These are phyloP conservation scores for Plasmodium cynomolgi DNA, from an alignment of 169 alveolate species.

Conservation along the genomic window DNA sequence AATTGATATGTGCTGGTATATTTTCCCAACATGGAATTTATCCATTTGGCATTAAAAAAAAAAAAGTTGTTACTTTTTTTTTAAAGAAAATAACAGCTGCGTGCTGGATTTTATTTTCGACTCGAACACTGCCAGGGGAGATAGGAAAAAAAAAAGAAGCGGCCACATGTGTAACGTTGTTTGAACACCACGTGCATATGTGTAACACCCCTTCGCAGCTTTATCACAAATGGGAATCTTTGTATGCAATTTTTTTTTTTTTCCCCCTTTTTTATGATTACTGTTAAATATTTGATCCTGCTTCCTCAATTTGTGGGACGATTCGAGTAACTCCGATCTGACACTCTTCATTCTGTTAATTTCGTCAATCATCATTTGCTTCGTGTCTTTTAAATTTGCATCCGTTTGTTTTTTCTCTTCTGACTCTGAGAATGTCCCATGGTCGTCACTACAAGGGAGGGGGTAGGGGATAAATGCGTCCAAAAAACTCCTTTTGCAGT, in stretches of 20 bases:
- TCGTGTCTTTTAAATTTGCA: slow-evolving; percentile 66
- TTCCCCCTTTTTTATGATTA: background rate
- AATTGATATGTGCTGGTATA: background rate
- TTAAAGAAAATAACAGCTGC: slow-evolving; percentile 43
- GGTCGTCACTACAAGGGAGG: background rate
- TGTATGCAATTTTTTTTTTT: background rate
- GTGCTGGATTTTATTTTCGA: slow-evolving; percentile 56
- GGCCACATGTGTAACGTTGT: background rate
- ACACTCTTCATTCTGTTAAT: slow-evolving; percentile 67
- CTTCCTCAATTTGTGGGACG: slow-evolving; percentile 66
- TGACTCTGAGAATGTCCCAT: background rate
- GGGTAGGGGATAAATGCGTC: background rate
- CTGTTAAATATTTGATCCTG: slow-evolving; percentile 69
- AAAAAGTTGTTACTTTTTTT: slow-evolving; percentile 22
- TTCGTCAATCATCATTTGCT: slow-evolving; percentile 69
- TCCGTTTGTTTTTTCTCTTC: background rate
- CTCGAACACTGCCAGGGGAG: slow-evolving; percentile 39
- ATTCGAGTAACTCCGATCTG: slow-evolving; percentile 48
- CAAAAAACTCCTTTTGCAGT: background rate
- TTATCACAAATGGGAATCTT: background rate
- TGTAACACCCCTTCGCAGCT: background rate
- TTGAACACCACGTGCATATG: background rate
- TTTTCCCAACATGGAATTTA: background rate
- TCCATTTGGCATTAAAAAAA: background rate
- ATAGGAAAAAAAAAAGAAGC: background rate